Evolutionary conservation across 306 rosid genomes (phyloP), one percentile per base, ranked within the genome.

Genomic region (Mimosa bimucronata): DNA sequence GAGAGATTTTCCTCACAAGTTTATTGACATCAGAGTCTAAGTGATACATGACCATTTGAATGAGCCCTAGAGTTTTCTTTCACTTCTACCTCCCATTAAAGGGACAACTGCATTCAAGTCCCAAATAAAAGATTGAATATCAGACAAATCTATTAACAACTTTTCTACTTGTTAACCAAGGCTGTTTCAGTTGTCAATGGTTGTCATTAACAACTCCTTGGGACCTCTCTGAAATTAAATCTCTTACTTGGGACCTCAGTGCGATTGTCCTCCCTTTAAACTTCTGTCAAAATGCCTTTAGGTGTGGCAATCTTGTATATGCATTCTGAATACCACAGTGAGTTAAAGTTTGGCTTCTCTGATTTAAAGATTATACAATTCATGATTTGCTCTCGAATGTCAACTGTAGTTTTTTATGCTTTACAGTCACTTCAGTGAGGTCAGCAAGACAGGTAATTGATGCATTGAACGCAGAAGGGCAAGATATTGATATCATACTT

Each of bases 401-500:
- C 42, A 77, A 77, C 75, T 71, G 42, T 74, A 41, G 30, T 74
- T 79, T 80, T 73, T 40, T 41, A 7, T 84, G 76, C 70, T 85
- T 79, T 46, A 48, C 92, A 96, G 98, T 96, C 76, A 92, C 84
- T 52, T 84, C 89, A 2, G 97, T 91, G 61, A 96, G 69, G 86
- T 93, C 98, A 48, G 90, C 97, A 26, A 88, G 98, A 68, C 97
- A 96, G 81, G 97, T 96, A 42, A 96, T 96, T 75, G 97, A 91
- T 83, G 99, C 99, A 40, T 82, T 96, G 88, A 96, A 93, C 87
- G 99, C 97, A 2, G 98, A 93, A 78, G 97, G 97, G 15, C 90
- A 88, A 71, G 90, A 96, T 75, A 96, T 96, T 65, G 97, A 96
- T 79, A 87, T 96, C 84, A 91, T 91, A 85, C 99, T 93, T 57